Base-by-base conservation (phyloP, 148 eudicot genomes). In the Amaranthus hypochondriacus region DNA sequence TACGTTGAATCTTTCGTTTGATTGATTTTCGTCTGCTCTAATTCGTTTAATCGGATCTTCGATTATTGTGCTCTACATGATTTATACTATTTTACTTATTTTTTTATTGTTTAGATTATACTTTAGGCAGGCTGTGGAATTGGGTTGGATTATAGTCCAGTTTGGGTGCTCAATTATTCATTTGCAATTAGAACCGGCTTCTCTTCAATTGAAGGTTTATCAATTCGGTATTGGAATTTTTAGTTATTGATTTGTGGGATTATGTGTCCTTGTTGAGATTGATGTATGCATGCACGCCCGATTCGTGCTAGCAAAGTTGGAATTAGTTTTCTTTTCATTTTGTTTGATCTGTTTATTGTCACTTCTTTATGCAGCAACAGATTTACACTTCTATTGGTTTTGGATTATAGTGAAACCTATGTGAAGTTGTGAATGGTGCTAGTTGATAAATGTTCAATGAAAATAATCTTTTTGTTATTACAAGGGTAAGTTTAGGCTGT, bases 21-120 rank as follows among this genome's bases (percentile, higher is more conserved):
- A 74, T 75, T 57, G 12, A 4, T 56, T 42, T 28, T 75, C 7
- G 57, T 57, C 51, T 75, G 56, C 21, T 48, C 21, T 21, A 43
- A 66, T 56, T 66, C 39, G n/a, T 9, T 43, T 0, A 44, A 5
- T 66, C 18, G 14, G 71, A 48, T 56, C 21, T 21, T 18, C 47
- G 58, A 59, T 75, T 57, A 4, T 67, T 58, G 43, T 43, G n/a
- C 1, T 53, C 65, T 8, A 2, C 21, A 21, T 39, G 39, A 28
- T 28, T 56, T 44, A 18, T 57, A 48, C 56, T 3, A 15, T 44
- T 0, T 3, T 3, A 10, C n/a, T 48, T 56, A 6, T 44, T 4
- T 3, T 21, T 57, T 43, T 9, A 18, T 46, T 65, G 54, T 7
- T n/a, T 14, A 9, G 51, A 15, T 57, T 42, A 6, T 44, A 11